Evolutionary conservation across 192 early-diverging fungal genomes (phyloP).

Genomic region (Spizellomyces sp.): DNA sequence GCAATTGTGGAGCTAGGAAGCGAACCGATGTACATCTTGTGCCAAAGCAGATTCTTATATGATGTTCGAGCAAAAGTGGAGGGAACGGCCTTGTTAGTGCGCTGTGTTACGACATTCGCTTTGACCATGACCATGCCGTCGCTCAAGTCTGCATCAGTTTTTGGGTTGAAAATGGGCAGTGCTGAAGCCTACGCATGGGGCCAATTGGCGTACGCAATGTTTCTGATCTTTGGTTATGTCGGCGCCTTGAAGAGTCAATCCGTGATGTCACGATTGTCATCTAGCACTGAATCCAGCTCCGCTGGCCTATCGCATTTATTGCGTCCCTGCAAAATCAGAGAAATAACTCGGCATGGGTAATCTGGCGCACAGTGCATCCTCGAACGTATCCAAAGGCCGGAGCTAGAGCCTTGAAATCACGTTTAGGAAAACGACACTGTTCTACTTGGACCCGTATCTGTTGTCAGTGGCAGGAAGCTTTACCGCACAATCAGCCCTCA

Average conservation of each 20-base stretch:
- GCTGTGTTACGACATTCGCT: slow-evolving; percentile 71
- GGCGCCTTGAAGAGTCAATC: slow-evolving; percentile 1
- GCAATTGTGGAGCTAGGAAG: slow-evolving; percentile 79
- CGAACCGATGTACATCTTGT: slow-evolving; percentile 85
- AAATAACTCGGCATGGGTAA: background rate
- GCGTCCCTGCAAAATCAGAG: too few relatives aligned
- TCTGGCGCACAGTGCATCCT: background rate
- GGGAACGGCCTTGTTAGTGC: slow-evolving; percentile 72
- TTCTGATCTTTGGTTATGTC: slow-evolving; percentile 63
- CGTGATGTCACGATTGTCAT: background rate
- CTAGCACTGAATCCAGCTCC: too few relatives aligned
- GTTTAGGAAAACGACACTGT: background rate
- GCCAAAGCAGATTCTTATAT: slow-evolving; percentile 72
- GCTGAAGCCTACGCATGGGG: slow-evolving; percentile 79
- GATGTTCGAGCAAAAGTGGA: slow-evolving; percentile 79
- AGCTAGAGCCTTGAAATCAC: background rate
- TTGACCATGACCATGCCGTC: slow-evolving; percentile 50
- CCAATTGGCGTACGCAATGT: slow-evolving; percentile 71
- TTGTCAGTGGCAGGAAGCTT: slow-evolving; percentile 75
- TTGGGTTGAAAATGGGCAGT: background rate
- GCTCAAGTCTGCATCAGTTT: background rate
- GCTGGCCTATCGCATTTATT: too few relatives aligned
- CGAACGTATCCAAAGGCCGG: background rate
- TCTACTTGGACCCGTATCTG: slow-evolving; percentile 64
- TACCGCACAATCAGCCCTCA: slow-evolving; percentile 85